These are phyloP conservation scores for Ogataea salicorniae DNA, from an alignment of 805 yeast genomes.

Conservation along the genomic window DNA sequence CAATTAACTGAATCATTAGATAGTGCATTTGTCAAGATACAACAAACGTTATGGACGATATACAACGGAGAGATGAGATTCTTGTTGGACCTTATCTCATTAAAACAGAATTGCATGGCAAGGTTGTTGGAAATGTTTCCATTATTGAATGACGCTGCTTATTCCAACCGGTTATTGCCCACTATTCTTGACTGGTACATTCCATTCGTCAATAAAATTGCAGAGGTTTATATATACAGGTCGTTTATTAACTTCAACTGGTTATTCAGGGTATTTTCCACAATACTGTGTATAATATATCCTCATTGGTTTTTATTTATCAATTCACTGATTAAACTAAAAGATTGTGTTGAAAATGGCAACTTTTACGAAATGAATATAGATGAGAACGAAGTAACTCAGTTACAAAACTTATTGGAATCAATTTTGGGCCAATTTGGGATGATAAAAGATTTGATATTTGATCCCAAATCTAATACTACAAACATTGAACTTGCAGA, in stretches of 20 bases:
- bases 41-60: neutral
- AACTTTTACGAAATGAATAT: too few relatives aligned
- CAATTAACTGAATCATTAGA: neutral
- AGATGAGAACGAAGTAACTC: too few relatives aligned
- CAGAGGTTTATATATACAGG: neutral
- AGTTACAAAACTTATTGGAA: neutral
- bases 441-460: neutral
- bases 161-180: neutral
- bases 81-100: neutral
- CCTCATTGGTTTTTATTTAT: neutral
- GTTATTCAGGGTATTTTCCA: neutral
- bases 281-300: neutral
- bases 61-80: neutral
- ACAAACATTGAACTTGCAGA: neutral
- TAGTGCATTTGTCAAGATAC: neutral
- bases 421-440: neutral
- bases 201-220: neutral
- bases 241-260: slow-evolving; percentile 1
- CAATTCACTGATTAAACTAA: neutral
- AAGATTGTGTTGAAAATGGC: neutral
- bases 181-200: neutral
- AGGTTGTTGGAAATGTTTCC: neutral
- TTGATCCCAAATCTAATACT: neutral
- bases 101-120: neutral
- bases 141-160: neutral